Evolutionary conservation across 176 grass and related monocot genomes (phyloP).

Genomic region (Carex littledalei): DNA sequence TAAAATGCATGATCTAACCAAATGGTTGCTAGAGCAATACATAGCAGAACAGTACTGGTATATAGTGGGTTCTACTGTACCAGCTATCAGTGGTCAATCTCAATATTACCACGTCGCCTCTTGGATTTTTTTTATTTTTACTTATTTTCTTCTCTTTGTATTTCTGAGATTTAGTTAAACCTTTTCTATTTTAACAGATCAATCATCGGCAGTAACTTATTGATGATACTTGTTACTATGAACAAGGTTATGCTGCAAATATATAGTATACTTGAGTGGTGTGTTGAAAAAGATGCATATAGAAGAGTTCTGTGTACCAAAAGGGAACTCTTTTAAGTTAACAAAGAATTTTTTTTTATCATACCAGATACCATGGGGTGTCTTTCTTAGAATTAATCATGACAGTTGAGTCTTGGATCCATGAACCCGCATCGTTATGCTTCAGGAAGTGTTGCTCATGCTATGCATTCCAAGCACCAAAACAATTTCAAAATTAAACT

Average conservation of each 20-base stretch:
- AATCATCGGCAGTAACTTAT: background rate
- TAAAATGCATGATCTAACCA: background rate
- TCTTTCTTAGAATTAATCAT: slow-evolving; percentile 85
- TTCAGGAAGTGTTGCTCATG: slow-evolving; percentile 96
- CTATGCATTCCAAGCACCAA: slow-evolving; percentile 34
- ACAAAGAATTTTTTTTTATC: slow-evolving; percentile 6
- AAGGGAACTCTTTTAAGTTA: background rate
- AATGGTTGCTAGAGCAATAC: background rate
- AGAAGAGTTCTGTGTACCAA: background rate
- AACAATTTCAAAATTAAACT: background rate
- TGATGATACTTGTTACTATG: background rate
- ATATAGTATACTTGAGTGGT: background rate
- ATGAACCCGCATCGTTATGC: slow-evolving; percentile 93
- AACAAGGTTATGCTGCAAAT: background rate
- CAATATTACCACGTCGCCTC: background rate
- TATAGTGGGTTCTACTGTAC: background rate
- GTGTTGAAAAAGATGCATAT: background rate
- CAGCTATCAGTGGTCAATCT: background rate
- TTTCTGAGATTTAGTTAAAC: background rate
- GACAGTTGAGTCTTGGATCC: slow-evolving; percentile 91
- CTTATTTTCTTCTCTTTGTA: background rate
- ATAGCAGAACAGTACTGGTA: background rate
- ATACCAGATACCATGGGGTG: slow-evolving; percentile 96
- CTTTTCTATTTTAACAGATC: background rate
- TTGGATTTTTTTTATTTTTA: background rate